A percentile compares a stretch with the other conserved stretches of the same genome.
Conservation (phyloP, 2,329 filamentous ascomycete species). For the Nemania sp. region DNA sequence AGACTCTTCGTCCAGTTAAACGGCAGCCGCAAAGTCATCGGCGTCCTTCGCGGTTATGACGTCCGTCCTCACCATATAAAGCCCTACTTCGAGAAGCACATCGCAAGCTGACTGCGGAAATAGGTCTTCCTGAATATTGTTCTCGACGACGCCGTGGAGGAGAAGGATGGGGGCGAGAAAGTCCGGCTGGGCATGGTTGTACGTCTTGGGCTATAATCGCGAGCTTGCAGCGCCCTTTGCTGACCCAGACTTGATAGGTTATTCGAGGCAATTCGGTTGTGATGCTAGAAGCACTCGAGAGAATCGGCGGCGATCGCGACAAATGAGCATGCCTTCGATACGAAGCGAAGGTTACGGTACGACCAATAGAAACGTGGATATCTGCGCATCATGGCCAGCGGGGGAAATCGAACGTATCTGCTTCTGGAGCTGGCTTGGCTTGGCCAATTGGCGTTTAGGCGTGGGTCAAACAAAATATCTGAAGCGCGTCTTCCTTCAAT, state of each 20-base stretch:
- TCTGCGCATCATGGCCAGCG: conserved; percentile 20
- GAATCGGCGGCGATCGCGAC: conserved; percentile 64
- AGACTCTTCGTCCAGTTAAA: conserved; percentile 97
- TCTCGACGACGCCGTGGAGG: conserved; percentile 93
- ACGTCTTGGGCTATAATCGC: conserved; percentile 46
- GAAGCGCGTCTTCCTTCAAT: conserved; percentile 3
- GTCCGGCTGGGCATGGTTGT: conserved; percentile 90
- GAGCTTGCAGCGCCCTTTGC: conserved; percentile 11
- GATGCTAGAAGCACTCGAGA: conserved; percentile 85
- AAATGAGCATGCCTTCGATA: conserved; percentile 33
- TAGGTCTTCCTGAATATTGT: conserved; percentile 99
- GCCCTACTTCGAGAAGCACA: too few species aligned
- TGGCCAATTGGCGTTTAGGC: conserved; percentile 26
- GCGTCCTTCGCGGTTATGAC: conserved; percentile 93
- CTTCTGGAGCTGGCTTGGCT: conserved; percentile 15
- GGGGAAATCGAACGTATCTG: conserved; percentile 3
- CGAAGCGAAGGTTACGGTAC: conserved; percentile 17
- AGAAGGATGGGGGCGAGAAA: conserved; percentile 91
- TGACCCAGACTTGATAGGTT: conserved; percentile 59
- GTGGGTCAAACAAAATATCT: conserved; percentile 20
- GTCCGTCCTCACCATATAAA: conserved; percentile 55
- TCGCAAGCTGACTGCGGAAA: conserved; percentile 27
- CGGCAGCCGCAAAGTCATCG: conserved; percentile 95
- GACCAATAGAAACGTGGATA: conserved; percentile 27
- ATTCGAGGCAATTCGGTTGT: conserved; percentile 98